Percentiles rank a stretch among this genome's conserved stretches.
Conservation (phyloP, 2,329 filamentous ascomycete species). For the Beauveria bassiana region DNA sequence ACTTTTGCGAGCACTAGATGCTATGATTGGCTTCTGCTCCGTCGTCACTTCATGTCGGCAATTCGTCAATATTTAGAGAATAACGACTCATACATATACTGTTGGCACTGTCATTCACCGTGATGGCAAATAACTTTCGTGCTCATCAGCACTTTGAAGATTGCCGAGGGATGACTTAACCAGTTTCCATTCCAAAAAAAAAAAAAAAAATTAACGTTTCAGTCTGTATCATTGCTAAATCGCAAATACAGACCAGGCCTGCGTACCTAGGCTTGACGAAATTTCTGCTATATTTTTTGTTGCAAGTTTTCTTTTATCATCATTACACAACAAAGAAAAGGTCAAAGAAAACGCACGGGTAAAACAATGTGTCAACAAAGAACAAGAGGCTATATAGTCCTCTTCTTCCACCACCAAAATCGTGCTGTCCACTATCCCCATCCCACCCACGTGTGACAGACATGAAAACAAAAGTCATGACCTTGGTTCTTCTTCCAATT, state of each 20-base stretch:
- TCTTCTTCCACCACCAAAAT: slow-evolving; percentile 1
- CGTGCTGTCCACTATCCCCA: background rate
- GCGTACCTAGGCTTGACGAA: background rate
- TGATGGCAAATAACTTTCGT: background rate
- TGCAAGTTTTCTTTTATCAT: slow-evolving; percentile 6
- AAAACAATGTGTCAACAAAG: slow-evolving; percentile 1
- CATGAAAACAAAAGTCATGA: slow-evolving; percentile 8
- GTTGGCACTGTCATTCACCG: too few species aligned
- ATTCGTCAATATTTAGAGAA: too few species aligned
- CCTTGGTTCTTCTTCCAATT: background rate
- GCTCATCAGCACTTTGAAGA: background rate
- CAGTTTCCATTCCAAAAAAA: too few species aligned
- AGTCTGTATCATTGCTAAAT: background rate
- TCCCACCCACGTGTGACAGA: slow-evolving; percentile 7
- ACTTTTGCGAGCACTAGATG: slow-evolving; percentile 9
- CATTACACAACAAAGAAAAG: slow-evolving; percentile 9
- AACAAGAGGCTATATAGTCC: background rate
- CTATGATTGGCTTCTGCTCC: background rate
- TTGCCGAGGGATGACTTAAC: too few species aligned
- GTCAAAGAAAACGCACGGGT: background rate
- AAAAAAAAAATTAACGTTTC: too few species aligned
- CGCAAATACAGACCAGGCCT: background rate
- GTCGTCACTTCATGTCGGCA: too few species aligned
- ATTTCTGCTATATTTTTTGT: slow-evolving; percentile 4
- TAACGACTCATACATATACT: too few species aligned